These are phyloP conservation scores for Cavenderia fasciculata DNA, from an alignment of 78 protist genomes.

Conservation along the genomic window DNA sequence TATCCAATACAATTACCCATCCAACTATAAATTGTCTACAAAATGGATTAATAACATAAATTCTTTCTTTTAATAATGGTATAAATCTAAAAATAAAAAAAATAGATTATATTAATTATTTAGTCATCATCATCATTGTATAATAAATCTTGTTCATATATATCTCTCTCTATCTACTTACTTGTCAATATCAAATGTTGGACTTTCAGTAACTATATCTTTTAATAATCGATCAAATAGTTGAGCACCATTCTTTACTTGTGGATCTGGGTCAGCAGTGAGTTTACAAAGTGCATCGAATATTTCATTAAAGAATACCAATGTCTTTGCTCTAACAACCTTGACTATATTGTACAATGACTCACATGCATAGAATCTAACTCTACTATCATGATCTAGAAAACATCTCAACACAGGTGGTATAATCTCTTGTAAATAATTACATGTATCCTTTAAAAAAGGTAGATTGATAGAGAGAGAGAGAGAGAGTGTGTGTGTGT, in stretches of 20 bases:
- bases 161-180: not conserved
- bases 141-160: not conserved
- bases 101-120: not conserved
- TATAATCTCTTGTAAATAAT: conserved; percentile 75
- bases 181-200: conserved; percentile 75
- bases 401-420: conserved; percentile 89
- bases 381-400: conserved; percentile 79
- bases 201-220: conserved; percentile 93
- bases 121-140: not conserved
- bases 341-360: conserved; percentile 96
- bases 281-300: conserved; percentile 94
- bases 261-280: conserved; percentile 91
- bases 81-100: conserved; percentile 28
- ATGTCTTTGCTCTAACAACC: conserved; percentile 82
- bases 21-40: conserved; percentile 86
- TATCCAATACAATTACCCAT: conserved; percentile 89
- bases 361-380: conserved; percentile 98
- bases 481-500: not conserved
- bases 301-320: conserved; percentile 90
- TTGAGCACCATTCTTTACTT: conserved; percentile 92
- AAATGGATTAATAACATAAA: conserved; percentile 77
- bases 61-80: conserved; percentile 73
- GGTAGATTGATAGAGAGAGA: not conserved
- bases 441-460: conserved; percentile 23
- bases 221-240: conserved; percentile 93